A percentile compares a stretch with the other conserved stretches of the same genome.
phyloP scores from a whole-genome alignment of 352 stramenopile species.

The Pythium insidiosum region DNA sequence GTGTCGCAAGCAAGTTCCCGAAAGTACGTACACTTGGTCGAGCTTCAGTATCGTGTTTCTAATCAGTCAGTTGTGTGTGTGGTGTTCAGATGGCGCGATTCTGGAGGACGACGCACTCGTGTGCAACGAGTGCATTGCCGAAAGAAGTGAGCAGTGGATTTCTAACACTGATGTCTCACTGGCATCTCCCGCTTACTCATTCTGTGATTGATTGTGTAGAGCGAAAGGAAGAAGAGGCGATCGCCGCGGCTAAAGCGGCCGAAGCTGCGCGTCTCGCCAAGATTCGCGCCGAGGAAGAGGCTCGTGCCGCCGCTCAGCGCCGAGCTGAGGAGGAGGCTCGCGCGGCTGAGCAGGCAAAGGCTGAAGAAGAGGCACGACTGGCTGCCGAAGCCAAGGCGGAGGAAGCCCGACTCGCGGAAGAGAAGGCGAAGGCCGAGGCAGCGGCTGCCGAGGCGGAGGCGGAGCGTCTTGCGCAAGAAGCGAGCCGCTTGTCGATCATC shows the following conservation, averaged over 20 bases:
- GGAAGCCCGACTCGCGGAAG: slow-evolving; percentile 6
- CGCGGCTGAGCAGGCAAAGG: slow-evolving; percentile 13
- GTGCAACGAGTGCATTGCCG: slow-evolving; percentile 41
- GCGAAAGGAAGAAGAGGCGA: slow-evolving; percentile 20
- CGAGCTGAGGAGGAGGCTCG: slow-evolving; percentile 14
- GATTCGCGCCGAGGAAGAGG: slow-evolving; percentile 9
- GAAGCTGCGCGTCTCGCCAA: slow-evolving; percentile 12
- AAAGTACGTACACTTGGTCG: slow-evolving; percentile 26
- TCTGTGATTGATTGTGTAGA: no score
- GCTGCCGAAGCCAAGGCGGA: slow-evolving; percentile 10
- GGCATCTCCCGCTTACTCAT: neutral
- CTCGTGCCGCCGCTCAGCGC: slow-evolving; percentile 19
- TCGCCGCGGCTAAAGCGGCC: slow-evolving; percentile 13
- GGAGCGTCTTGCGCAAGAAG: slow-evolving; percentile 16
- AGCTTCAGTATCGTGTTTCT: no score
- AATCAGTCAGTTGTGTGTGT: no score
- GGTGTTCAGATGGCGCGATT: slow-evolving; percentile 25
- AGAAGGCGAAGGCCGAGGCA: slow-evolving; percentile 10
- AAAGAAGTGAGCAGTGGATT: slow-evolving; percentile 23
- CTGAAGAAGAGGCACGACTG: slow-evolving; percentile 12
- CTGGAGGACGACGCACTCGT: slow-evolving; percentile 48
- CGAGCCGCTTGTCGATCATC: slow-evolving; percentile 9
- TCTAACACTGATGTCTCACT: neutral
- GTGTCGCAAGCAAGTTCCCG: slow-evolving; percentile 58
- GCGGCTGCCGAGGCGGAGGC: slow-evolving; percentile 18